Evolutionary conservation across 2,329 filamentous ascomycete genomes (phyloP).

Genomic region (Corinectria fuckeliana): DNA sequence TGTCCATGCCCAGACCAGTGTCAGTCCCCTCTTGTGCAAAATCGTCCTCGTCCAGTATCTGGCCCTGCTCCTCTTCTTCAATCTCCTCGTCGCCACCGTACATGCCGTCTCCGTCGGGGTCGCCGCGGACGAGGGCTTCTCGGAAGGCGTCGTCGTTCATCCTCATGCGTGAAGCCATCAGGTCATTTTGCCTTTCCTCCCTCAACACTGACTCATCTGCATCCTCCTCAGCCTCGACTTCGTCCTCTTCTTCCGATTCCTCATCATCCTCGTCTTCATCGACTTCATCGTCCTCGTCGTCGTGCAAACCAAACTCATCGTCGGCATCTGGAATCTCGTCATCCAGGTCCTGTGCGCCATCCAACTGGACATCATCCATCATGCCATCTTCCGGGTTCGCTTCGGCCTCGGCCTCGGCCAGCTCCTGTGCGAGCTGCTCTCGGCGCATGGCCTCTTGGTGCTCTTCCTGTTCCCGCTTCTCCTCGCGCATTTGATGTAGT

Average conservation of each 20-base stretch:
- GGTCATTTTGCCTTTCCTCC: constrained; percentile 54
- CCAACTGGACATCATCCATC: constrained; percentile 63
- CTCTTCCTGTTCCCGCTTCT: constrained; percentile 87
- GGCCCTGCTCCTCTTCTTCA: constrained; percentile 62
- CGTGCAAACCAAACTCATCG: constrained; percentile 58
- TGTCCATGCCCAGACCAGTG: constrained; percentile 48
- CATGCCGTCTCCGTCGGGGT: constrained; percentile 54
- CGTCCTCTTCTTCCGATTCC: constrained; percentile 47
- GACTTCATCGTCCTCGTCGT: constrained; percentile 50
- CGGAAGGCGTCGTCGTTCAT: constrained; percentile 68
- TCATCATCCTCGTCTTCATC: constrained; percentile 53
- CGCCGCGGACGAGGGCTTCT: constrained; percentile 61
- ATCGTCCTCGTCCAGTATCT: constrained; percentile 70
- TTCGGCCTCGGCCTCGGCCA: constrained; percentile 69
- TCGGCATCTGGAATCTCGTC: constrained; percentile 76
- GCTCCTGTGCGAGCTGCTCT: constrained; percentile 74
- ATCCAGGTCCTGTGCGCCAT: constrained; percentile 68
- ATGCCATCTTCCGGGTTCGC: constrained; percentile 52
- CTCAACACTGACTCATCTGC: constrained; percentile 49
- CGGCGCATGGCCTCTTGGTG: constrained; percentile 76
- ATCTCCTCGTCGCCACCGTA: constrained; percentile 61
- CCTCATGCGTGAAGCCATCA: constrained; percentile 58
- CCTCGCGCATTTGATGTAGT: constrained; percentile 86
- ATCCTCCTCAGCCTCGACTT: constrained; percentile 49
- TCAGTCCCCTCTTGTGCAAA: constrained; percentile 48